Conservation (phyloP, 2,329 filamentous ascomycete species). For the Aspergillus pseudoviridinutans region DNA sequence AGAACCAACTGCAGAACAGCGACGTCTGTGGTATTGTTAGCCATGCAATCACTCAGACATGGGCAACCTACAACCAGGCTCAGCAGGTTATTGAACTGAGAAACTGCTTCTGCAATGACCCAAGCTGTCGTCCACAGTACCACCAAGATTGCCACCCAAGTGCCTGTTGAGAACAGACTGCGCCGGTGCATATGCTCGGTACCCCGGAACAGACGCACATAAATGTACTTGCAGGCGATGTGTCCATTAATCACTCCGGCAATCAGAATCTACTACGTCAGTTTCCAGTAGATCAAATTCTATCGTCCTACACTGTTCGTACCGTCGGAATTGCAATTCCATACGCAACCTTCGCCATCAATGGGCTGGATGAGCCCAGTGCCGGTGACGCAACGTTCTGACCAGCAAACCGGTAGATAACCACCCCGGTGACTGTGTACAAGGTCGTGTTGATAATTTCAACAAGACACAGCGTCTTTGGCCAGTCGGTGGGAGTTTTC, state of each 20-base stretch:
- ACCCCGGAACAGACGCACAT: constrained; percentile 58
- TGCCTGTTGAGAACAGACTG: constrained; percentile 45
- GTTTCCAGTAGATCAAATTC: not conserved
- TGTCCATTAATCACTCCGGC: constrained; percentile 65
- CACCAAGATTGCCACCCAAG: constrained; percentile 56
- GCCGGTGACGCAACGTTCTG: constrained; percentile 60
- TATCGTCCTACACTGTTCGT: not conserved
- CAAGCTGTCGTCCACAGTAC: constrained; percentile 57
- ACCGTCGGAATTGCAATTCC: constrained; percentile 62
- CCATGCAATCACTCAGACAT: not conserved
- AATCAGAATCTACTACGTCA: constrained; percentile 52
- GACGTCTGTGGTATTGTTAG: constrained; percentile 32
- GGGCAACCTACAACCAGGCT: constrained; percentile 47
- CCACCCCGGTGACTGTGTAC: constrained; percentile 61
- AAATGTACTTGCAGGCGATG: constrained; percentile 62
- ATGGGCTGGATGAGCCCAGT: constrained; percentile 55
- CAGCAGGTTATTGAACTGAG: constrained; percentile 63
- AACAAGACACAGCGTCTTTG: constrained; percentile 57
- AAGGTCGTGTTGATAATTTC: constrained; percentile 55
- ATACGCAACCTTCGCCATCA: constrained; percentile 60
- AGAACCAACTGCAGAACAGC: constrained; percentile 64
- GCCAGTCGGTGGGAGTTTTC: constrained; percentile 54
- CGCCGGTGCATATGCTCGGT: constrained; percentile 50
- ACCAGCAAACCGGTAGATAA: constrained; percentile 65
- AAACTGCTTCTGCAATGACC: constrained; percentile 65